Evolutionary conservation across 371 early-diverging fungal genomes (phyloP).

Genomic region (Syncephalastrum racemosum): DNA sequence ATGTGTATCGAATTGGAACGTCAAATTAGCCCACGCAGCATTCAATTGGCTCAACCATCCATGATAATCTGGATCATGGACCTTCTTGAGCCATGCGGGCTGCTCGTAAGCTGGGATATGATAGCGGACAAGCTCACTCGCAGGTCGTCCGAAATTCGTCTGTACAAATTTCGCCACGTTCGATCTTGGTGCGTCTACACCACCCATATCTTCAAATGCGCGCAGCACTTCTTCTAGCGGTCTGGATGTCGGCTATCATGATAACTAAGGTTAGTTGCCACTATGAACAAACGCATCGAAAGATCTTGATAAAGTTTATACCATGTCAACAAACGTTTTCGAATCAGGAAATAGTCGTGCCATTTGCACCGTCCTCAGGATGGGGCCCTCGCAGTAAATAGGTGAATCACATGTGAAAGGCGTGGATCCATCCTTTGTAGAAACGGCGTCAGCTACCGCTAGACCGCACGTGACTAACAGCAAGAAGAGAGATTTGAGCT

Average conservation of each 20-base stretch:
- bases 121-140: conserved; percentile 7
- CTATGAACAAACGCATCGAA: not conserved
- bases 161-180: conserved; percentile 53
- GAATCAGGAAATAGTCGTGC: conserved; percentile 62
- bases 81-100: conserved; percentile 25
- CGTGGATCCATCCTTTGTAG: not conserved
- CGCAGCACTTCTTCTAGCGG: conserved; percentile 51
- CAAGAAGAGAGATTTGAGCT: no score
- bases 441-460: no score
- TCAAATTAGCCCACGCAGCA: conserved; percentile 59
- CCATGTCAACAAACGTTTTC: conserved; percentile 69
- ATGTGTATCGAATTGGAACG: conserved; percentile 46
- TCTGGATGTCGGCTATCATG: conserved; percentile 51
- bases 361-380: conserved; percentile 63
- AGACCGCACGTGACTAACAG: no score
- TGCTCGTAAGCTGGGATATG: not conserved
- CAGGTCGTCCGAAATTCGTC: conserved; percentile 49
- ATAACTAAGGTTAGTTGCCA: not conserved
- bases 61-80: conserved; percentile 47
- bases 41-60: conserved; percentile 54
- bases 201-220: conserved; percentile 51
- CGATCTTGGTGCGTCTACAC: conserved; percentile 33
- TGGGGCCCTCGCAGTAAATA: conserved; percentile 67
- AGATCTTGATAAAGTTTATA: conserved; percentile 13
- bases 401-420: conserved; percentile 51